These are phyloP conservation scores for Jackrogersella minutella DNA, from an alignment of 495 filamentous ascomycete genomes.

Conservation along the genomic window DNA sequence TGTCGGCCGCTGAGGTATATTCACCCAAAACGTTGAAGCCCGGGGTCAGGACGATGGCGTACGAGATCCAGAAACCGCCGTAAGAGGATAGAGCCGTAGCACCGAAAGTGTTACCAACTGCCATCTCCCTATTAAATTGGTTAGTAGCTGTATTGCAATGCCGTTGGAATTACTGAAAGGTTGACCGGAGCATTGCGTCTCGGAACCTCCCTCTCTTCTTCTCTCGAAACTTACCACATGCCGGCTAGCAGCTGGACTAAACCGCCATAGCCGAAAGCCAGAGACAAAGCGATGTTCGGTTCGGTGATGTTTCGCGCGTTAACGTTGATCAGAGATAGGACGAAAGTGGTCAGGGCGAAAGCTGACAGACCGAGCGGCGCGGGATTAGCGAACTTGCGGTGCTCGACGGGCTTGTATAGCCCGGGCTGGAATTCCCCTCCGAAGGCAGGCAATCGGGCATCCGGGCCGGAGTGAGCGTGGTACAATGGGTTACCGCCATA, in stretches of 20 bases:
- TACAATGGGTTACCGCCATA: constrained; percentile 75
- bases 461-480: constrained; percentile 69
- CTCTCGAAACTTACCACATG: constrained; percentile 83
- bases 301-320: constrained; percentile 63
- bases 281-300: constrained; percentile 74
- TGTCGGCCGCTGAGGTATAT: too few species aligned
- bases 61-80: constrained; percentile 96
- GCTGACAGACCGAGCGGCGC: constrained; percentile 85
- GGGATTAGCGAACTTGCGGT: constrained; percentile 86
- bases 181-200: background rate
- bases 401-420: constrained; percentile 77
- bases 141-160: background rate
- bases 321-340: constrained; percentile 87
- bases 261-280: constrained; percentile 84
- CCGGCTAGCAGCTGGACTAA: constrained; percentile 91
- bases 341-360: constrained; percentile 96
- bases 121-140: constrained; percentile 84
- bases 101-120: constrained; percentile 96
- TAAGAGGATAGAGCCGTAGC: constrained; percentile 96
- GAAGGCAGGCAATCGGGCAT: constrained; percentile 75
- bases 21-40: constrained; percentile 67
- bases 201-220: background rate
- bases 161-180: too few species aligned
- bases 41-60: constrained; percentile 87
- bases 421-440: constrained; percentile 97